Evolutionary conservation across 768 basidiomycete species (phyloP).

Genomic region (Nevesoporus exiguus): DNA sequence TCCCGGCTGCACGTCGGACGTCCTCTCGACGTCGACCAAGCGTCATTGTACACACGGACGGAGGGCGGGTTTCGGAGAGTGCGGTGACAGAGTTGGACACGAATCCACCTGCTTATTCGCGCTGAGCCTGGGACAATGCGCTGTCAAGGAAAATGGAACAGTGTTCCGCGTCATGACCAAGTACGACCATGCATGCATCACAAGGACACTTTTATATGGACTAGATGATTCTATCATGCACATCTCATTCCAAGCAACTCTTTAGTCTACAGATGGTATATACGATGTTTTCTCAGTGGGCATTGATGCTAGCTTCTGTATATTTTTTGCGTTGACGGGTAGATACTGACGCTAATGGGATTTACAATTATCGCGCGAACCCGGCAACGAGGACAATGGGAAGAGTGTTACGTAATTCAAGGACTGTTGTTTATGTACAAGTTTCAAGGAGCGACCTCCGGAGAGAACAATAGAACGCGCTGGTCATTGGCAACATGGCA

Average conservation of each 20-base stretch:
- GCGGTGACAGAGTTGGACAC: not conserved
- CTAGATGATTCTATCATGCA: slow-evolving; percentile 10
- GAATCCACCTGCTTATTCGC: slow-evolving; percentile 27
- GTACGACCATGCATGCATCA: slow-evolving; percentile 10
- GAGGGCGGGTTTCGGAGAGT: slow-evolving; percentile 14
- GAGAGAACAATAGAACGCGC: slow-evolving; percentile 31
- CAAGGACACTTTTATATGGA: slow-evolving; percentile 14
- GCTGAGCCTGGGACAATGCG: not conserved
- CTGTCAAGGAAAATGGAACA: slow-evolving; percentile 3
- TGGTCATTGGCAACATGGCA: slow-evolving; percentile 13
- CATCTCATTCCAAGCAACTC: not conserved
- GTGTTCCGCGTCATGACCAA: slow-evolving; percentile 10
- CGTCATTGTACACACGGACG: slow-evolving; percentile 29
- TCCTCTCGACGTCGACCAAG: slow-evolving; percentile 1
- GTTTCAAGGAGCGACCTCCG: not conserved
- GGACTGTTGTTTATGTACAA: not conserved
- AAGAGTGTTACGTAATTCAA: slow-evolving; percentile 17
- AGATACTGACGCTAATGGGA: not conserved
- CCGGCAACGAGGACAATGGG: slow-evolving; percentile 25
- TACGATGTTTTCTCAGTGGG: slow-evolving; percentile 1
- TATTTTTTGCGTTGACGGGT: slow-evolving; percentile 1
- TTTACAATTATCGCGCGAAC: not conserved
- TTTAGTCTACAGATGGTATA: slow-evolving; percentile 20
- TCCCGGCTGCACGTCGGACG: not conserved
- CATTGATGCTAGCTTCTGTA: not conserved